These are phyloP conservation scores for Colletotrichum sp. DNA, from an alignment of 2,329 filamentous ascomycete species.

Conservation along the genomic window DNA sequence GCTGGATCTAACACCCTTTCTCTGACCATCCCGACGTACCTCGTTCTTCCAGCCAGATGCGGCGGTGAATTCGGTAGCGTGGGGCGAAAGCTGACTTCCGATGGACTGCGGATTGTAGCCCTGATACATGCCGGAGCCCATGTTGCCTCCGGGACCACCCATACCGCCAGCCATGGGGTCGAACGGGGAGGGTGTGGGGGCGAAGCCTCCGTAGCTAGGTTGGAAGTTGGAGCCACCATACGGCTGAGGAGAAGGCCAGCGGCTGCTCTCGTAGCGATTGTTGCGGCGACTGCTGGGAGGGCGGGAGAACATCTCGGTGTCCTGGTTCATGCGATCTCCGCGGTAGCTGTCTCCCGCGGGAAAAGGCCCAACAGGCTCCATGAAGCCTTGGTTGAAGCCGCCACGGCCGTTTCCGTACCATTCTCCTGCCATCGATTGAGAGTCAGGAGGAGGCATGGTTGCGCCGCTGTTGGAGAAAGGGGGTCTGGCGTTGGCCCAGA, in stretches of 20 bases:
- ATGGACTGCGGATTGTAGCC: slow-evolving; percentile 61
- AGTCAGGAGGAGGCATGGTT: slow-evolving; percentile 39
- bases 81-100: slow-evolving; percentile 72
- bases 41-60: slow-evolving; percentile 60
- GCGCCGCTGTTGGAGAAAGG: slow-evolving; percentile 31
- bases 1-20: not conserved
- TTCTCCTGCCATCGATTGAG: slow-evolving; percentile 30
- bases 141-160: slow-evolving; percentile 38
- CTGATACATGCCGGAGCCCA: slow-evolving; percentile 50
- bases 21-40: slow-evolving; percentile 38
- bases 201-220: slow-evolving; percentile 28
- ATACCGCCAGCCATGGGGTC: slow-evolving; percentile 30
- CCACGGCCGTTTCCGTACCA: slow-evolving; percentile 54
- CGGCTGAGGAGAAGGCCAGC: slow-evolving; percentile 41
- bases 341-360: slow-evolving; percentile 46
- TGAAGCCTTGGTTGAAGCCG: slow-evolving; percentile 40
- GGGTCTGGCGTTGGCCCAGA: slow-evolving; percentile 59
- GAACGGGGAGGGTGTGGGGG: slow-evolving; percentile 1
- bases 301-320: slow-evolving; percentile 53
- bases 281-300: slow-evolving; percentile 48
- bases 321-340: slow-evolving; percentile 51
- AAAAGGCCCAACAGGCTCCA: slow-evolving; percentile 43
- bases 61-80: slow-evolving; percentile 76
- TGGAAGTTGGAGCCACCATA: slow-evolving; percentile 38
- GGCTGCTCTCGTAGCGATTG: slow-evolving; percentile 47